These are phyloP conservation scores for Paraphaeosphaeria sporulosa DNA, from an alignment of 2,329 filamentous ascomycete genomes.

Conservation along the genomic window DNA sequence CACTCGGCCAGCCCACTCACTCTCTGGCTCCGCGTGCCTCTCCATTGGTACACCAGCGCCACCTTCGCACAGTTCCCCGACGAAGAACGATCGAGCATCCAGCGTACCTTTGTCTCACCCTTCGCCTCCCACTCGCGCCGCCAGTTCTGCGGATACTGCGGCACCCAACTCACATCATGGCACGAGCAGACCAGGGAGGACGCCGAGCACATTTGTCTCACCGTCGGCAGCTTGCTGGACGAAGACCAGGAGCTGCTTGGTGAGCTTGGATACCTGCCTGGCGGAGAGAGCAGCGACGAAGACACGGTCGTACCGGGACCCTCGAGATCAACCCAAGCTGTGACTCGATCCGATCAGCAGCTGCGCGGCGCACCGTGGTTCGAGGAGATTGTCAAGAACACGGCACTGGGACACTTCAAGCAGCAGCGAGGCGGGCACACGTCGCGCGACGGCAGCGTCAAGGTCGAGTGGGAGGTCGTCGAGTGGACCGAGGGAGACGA, in stretches of 20 bases:
- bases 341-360: constrained; percentile 32
- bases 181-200: constrained; percentile 74
- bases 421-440: constrained; percentile 66
- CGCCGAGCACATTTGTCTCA: constrained; percentile 80
- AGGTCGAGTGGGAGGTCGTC: constrained; percentile 82
- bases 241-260: constrained; percentile 77
- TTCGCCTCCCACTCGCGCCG: constrained; percentile 65
- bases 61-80: constrained; percentile 80
- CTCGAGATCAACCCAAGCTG: constrained; percentile 22
- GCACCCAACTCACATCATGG: constrained; percentile 85
- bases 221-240: constrained; percentile 76
- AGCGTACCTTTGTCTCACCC: constrained; percentile 53
- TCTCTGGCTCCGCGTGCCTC: constrained; percentile 82
- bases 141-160: constrained; percentile 91
- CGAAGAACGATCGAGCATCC: constrained; percentile 63
- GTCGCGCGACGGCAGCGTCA: constrained; percentile 69
- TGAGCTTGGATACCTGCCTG: constrained; percentile 74
- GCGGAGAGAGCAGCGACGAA: constrained; percentile 37
- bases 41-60: constrained; percentile 79
- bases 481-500: constrained; percentile 64
- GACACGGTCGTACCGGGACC: constrained; percentile 30
- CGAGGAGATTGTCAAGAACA: constrained; percentile 80
- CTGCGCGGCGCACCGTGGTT: constrained; percentile 80
- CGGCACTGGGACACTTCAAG: constrained; percentile 72
- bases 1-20: constrained; percentile 76